Percentiles rank a stretch among this genome's conserved stretches.
Conservation (phyloP, 2,329 filamentous ascomycete genomes). For the Apiospora hydei region DNA sequence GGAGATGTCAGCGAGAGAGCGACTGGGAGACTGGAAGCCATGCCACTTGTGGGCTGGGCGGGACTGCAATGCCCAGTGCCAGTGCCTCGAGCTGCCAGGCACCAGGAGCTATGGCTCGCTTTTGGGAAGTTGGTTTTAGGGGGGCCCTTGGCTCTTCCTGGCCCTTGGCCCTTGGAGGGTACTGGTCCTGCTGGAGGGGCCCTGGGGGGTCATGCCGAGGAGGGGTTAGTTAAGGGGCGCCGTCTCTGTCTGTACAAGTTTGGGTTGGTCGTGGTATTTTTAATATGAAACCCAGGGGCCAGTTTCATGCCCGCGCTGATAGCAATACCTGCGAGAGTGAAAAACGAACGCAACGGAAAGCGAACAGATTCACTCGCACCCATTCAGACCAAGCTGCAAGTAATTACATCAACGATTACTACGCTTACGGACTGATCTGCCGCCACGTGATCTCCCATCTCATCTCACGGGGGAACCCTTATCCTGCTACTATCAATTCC, state of each 20-base stretch:
- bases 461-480: neutral
- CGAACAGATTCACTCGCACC: neutral
- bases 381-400: neutral
- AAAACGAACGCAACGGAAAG: neutral
- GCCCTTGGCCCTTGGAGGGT: neutral
- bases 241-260: neutral
- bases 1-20: too few relatives aligned
- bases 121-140: neutral
- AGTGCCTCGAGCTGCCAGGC: too few relatives aligned
- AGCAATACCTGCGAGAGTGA: neutral
- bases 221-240: too few relatives aligned
- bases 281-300: constrained; percentile 23
- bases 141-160: too few relatives aligned
- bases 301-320: constrained; percentile 14
- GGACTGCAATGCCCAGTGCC: neutral
- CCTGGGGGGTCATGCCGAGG: neutral
- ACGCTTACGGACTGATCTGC: too few relatives aligned
- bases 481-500: neutral
- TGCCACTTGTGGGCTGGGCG: too few relatives aligned
- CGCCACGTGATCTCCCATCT: constrained; percentile 16
- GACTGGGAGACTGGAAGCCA: too few relatives aligned
- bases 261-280: constrained; percentile 20
- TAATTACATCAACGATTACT: neutral
- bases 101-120: too few relatives aligned
- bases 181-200: too few relatives aligned